Conservation (phyloP, 164 flowering plant species). For the Pachysandra terminalis region DNA sequence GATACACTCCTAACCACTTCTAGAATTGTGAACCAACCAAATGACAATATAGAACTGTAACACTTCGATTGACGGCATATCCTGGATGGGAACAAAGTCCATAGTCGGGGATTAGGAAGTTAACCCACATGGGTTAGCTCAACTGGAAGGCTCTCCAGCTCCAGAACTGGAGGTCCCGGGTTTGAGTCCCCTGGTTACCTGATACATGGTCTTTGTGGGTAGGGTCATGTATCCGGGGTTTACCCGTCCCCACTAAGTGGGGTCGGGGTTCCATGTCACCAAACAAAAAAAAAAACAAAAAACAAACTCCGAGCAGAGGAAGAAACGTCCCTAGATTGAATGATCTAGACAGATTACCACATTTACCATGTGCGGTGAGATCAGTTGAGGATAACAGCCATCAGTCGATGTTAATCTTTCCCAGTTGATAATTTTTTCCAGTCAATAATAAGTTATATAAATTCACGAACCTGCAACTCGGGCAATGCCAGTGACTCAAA, state of each 20-base stretch:
- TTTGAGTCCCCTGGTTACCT: too few species aligned
- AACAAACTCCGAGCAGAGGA: not conserved
- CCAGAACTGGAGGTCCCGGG: too few species aligned
- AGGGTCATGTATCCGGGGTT: too few species aligned
- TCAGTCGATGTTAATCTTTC: not conserved
- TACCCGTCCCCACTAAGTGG: too few species aligned
- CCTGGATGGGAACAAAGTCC: not conserved
- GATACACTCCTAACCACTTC: not conserved
- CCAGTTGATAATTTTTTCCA: not conserved
- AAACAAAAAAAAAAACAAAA: too few species aligned
- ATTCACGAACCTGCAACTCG: constrained; percentile 61
- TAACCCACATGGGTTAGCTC: too few species aligned
- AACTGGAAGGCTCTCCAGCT: too few species aligned
- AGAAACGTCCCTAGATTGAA: not conserved
- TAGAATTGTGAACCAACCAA: not conserved
- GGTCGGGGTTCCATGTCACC: too few species aligned
- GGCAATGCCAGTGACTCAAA: constrained; percentile 86
- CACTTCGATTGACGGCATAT: not conserved
- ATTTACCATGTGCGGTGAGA: not conserved
- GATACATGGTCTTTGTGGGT: too few species aligned
- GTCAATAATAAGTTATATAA: not conserved
- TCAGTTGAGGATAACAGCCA: not conserved
- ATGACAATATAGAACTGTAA: too few species aligned
- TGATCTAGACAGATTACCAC: not conserved
- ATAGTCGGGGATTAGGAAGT: too few species aligned